A percentile compares a stretch with the other conserved stretches of the same genome.
Evolutionary conservation across 768 basidiomycete genomes (phyloP).

Genomic region (Mrakia blollopis): DNA sequence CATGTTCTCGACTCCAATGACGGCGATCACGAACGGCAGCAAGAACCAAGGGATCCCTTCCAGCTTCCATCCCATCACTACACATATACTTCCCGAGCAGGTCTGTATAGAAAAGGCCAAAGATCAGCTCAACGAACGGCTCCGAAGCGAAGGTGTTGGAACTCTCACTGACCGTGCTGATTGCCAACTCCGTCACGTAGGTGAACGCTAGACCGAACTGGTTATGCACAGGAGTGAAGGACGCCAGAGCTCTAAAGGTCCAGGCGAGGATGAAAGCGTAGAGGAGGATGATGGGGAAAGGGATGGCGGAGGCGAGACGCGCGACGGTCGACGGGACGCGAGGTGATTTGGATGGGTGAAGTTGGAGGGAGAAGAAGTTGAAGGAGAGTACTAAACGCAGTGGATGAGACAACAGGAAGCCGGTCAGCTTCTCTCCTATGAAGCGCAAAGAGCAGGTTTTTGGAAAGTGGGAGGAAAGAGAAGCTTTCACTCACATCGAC

Average conservation of each 20-base stretch:
- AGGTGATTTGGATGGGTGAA: slow-evolving; percentile 36
- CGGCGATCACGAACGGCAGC: slow-evolving; percentile 86
- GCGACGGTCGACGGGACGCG: slow-evolving; percentile 52
- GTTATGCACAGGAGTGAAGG: slow-evolving; percentile 81
- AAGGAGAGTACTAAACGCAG: neutral
- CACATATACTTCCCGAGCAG: slow-evolving; percentile 27
- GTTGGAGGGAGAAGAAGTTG: neutral
- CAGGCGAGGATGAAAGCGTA: slow-evolving; percentile 72
- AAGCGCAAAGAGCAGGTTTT: too few relatives aligned
- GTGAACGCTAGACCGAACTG: slow-evolving; percentile 87
- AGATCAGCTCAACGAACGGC: neutral
- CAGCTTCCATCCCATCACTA: slow-evolving; percentile 32
- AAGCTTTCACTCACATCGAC: neutral
- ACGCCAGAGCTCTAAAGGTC: slow-evolving; percentile 67
- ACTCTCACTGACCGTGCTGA: slow-evolving; percentile 62
- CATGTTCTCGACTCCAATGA: slow-evolving; percentile 97
- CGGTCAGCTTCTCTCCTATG: too few relatives aligned
- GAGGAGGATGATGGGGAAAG: slow-evolving; percentile 63
- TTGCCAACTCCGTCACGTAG: slow-evolving; percentile 81
- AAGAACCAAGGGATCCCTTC: slow-evolving; percentile 55
- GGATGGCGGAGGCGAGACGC: slow-evolving; percentile 44
- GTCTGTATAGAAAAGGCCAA: slow-evolving; percentile 1
- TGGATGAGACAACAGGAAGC: neutral
- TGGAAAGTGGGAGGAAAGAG: neutral
- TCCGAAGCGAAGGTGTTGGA: neutral